Percentiles rank a stretch among this genome's conserved stretches.
Evolutionary conservation across 2,329 filamentous ascomycete genomes (phyloP).

Genomic region (Diaporthe australafricana): DNA sequence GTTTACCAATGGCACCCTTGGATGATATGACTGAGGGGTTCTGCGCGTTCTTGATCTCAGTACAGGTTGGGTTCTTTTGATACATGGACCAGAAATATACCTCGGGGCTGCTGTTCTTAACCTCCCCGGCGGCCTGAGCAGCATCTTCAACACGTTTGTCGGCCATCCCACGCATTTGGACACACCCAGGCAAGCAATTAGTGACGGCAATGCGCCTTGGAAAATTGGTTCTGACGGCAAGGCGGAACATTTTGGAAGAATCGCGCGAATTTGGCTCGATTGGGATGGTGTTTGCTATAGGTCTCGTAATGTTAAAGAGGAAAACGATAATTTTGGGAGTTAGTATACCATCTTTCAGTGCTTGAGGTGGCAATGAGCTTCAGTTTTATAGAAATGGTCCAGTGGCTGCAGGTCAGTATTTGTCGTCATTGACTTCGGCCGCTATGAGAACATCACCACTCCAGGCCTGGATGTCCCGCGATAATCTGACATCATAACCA

Average conservation of each 20-base stretch:
- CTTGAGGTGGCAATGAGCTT: neutral
- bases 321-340: no score
- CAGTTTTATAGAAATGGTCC: neutral
- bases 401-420: neutral
- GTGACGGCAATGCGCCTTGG: neutral
- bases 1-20: neutral
- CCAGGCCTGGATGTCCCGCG: neutral
- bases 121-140: conserved; percentile 12
- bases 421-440: conserved; percentile 1
- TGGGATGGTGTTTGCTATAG: neutral
- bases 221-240: neutral
- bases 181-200: neutral
- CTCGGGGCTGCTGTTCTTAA: conserved; percentile 8
- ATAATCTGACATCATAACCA: neutral
- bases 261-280: neutral
- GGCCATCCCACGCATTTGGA: neutral
- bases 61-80: no score
- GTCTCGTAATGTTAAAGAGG: neutral
- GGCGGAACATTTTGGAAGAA: neutral
- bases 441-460: neutral
- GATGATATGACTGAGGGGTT: conserved; percentile 5
- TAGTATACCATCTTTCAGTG: neutral
- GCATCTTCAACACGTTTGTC: conserved; percentile 11
- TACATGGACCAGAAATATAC: neutral
- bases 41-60: neutral